Percentiles rank a stretch among this genome's conserved stretches.
These are phyloP conservation scores for Durio zibethinus DNA, from an alignment of 345 rosid species.

Conservation along the genomic window DNA sequence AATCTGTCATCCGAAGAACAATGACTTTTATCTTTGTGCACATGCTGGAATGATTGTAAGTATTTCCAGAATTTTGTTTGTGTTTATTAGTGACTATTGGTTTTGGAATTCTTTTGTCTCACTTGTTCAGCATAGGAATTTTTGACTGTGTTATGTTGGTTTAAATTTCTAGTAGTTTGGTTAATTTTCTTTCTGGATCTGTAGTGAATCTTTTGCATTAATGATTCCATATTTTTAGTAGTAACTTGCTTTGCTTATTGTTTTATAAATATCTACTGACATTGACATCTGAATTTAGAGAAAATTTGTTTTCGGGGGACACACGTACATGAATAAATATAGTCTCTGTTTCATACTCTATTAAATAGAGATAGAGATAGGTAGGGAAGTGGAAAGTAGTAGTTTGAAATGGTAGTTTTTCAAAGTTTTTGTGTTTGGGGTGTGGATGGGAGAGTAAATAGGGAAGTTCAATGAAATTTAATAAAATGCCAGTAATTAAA, in stretches of 20 bases:
- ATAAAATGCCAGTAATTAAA: not conserved
- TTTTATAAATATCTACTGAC: not conserved
- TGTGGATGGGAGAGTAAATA: not conserved
- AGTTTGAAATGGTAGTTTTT: not conserved
- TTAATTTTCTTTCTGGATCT: not conserved
- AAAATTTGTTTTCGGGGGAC: too few relatives aligned
- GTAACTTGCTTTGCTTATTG: not conserved
- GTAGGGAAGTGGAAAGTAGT: too few relatives aligned
- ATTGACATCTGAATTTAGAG: not conserved
- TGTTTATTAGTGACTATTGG: not conserved
- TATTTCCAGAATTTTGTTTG: not conserved
- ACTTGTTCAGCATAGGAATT: not conserved
- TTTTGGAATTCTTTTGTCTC: not conserved
- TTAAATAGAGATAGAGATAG: too few relatives aligned
- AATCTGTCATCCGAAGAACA: slow-evolving; percentile 37
- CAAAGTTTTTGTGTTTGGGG: too few relatives aligned
- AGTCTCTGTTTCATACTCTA: too few relatives aligned
- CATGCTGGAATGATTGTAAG: slow-evolving; percentile 51
- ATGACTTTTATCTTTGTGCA: slow-evolving; percentile 45
- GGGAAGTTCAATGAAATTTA: not conserved
- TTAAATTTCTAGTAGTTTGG: too few relatives aligned
- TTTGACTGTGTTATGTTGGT: not conserved
- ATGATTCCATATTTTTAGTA: not conserved
- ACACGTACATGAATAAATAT: too few relatives aligned
- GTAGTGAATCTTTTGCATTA: not conserved